A percentile compares a stretch with the other conserved stretches of the same genome.
phyloP scores from a whole-genome alignment of 129 eudicot species.

The Artemisia tridentata region DNA sequence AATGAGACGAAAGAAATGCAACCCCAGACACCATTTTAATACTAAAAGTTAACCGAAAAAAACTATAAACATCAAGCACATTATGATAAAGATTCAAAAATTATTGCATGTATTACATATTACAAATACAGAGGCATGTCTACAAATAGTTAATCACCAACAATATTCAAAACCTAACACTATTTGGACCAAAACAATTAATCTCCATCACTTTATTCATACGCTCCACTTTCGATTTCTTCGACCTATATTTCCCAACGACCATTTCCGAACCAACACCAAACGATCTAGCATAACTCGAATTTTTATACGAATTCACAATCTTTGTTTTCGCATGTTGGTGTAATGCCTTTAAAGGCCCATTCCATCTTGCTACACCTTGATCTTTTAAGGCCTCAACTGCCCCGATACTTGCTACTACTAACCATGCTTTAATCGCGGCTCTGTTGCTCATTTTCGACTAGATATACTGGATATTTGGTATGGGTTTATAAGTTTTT shows the following conservation, averaged over 20 bases:
- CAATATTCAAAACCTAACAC: not conserved
- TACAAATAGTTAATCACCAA: not conserved
- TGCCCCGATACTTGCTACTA: constrained; percentile 61
- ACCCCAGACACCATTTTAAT: no score
- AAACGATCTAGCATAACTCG: constrained; percentile 6
- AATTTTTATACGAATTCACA: constrained; percentile 24
- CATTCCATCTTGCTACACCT: constrained; percentile 59
- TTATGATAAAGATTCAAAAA: constrained; percentile 9
- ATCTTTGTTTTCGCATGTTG: constrained; percentile 43
- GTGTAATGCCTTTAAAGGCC: constrained; percentile 42
- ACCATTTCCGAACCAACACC: constrained; percentile 18
- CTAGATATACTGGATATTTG: not conserved
- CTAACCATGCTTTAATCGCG: constrained; percentile 55
- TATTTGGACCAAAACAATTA: constrained; percentile 61
- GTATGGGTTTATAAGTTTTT: not conserved
- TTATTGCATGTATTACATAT: constrained; percentile 17
- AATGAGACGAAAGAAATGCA: no score
- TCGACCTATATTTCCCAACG: constrained; percentile 7
- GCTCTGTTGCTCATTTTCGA: constrained; percentile 27
- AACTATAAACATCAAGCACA: not conserved
- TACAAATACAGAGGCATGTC: constrained; percentile 21
- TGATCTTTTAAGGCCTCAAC: constrained; percentile 76
- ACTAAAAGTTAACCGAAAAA: not conserved
- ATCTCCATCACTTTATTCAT: constrained; percentile 52
- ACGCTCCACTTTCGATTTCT: constrained; percentile 38